phyloP scores from a whole-genome alignment of 208 protist species.

The Wallacemonas sp. region DNA sequence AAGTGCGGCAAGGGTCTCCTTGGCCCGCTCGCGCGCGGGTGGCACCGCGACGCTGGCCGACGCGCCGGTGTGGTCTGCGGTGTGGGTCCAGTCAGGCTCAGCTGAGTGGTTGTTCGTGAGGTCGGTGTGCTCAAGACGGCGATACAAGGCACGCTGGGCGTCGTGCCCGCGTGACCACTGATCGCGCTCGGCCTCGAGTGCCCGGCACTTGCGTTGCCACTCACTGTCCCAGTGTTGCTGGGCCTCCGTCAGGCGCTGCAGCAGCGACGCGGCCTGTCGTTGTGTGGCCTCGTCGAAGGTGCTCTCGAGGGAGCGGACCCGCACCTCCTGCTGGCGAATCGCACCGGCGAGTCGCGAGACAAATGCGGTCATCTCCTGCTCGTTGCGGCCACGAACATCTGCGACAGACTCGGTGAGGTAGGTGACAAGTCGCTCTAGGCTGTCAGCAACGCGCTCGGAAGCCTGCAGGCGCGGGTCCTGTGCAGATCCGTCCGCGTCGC shows the following conservation, averaged over 20 bases:
- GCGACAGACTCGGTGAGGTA: conserved; percentile 53
- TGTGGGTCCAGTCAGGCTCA: too few species aligned
- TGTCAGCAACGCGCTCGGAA: conserved; percentile 2
- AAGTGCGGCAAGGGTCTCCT: neutral
- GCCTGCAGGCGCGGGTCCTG: conserved; percentile 4
- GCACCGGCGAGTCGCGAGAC: conserved; percentile 45
- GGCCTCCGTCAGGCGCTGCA: conserved; percentile 52
- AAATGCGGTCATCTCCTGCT: conserved; percentile 46
- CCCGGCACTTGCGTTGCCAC: conserved; percentile 52
- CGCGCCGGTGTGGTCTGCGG: neutral
- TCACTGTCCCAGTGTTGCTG: conserved; percentile 58
- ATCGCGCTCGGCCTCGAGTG: conserved; percentile 43
- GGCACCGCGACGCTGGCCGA: neutral
- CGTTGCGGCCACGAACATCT: conserved; percentile 27
- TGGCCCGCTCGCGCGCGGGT: neutral
- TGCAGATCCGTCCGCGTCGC: too few species aligned
- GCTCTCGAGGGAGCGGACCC: conserved; percentile 42
- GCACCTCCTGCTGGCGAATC: conserved; percentile 61
- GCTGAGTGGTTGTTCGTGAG: conserved; percentile 1
- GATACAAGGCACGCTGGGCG: conserved; percentile 45
- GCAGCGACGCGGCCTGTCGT: conserved; percentile 47
- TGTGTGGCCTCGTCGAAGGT: conserved; percentile 52
- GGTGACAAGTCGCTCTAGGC: conserved; percentile 39
- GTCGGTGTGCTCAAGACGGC: conserved; percentile 47
- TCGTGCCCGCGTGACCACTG: conserved; percentile 41